Evolutionary conservation across 805 yeast genomes (phyloP).

Genomic region (Metschnikowia proteae): DNA sequence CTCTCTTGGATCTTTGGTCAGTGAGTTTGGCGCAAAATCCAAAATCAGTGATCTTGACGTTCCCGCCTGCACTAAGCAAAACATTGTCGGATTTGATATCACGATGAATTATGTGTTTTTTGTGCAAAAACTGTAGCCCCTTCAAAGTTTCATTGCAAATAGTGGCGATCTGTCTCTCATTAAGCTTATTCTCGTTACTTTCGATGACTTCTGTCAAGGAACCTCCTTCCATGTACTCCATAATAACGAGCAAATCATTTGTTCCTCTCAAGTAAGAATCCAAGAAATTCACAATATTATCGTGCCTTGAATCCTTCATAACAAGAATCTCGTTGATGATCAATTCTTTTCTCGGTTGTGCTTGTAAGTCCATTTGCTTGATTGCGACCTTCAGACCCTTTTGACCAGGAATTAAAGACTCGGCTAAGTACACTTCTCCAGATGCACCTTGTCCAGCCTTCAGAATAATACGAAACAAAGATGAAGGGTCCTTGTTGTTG

Average conservation of each 20-base stretch:
- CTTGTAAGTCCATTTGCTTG: slow-evolving; percentile 88
- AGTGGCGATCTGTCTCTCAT: slow-evolving; percentile 87
- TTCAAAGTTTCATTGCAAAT: slow-evolving; percentile 86
- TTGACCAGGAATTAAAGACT: slow-evolving; percentile 51
- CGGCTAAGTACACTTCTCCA: slow-evolving; percentile 90
- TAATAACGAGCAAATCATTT: slow-evolving; percentile 93
- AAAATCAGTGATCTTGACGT: slow-evolving; percentile 45
- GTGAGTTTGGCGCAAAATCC: slow-evolving; percentile 65
- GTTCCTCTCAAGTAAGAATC: slow-evolving; percentile 82
- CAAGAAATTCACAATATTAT: slow-evolving; percentile 89
- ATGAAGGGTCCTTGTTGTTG: slow-evolving; percentile 79
- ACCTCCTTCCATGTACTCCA: slow-evolving; percentile 99
- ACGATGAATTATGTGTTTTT: slow-evolving; percentile 83
- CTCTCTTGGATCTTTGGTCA: slow-evolving; percentile 67
- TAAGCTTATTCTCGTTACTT: slow-evolving; percentile 65
- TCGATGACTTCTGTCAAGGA: slow-evolving; percentile 94
- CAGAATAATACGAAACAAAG: slow-evolving; percentile 69
- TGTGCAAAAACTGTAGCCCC: slow-evolving; percentile 89
- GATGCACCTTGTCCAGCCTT: slow-evolving; percentile 98
- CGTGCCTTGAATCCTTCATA: slow-evolving; percentile 93
- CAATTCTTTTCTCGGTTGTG: slow-evolving; percentile 91
- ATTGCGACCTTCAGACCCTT: slow-evolving; percentile 72
- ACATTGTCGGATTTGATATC: slow-evolving; percentile 47
- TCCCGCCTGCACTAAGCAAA: slow-evolving; percentile 40
- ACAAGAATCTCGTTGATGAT: slow-evolving; percentile 94